These are phyloP conservation scores for Flaveria linearis DNA, from an alignment of 129 eudicot genomes.

Conservation along the genomic window DNA sequence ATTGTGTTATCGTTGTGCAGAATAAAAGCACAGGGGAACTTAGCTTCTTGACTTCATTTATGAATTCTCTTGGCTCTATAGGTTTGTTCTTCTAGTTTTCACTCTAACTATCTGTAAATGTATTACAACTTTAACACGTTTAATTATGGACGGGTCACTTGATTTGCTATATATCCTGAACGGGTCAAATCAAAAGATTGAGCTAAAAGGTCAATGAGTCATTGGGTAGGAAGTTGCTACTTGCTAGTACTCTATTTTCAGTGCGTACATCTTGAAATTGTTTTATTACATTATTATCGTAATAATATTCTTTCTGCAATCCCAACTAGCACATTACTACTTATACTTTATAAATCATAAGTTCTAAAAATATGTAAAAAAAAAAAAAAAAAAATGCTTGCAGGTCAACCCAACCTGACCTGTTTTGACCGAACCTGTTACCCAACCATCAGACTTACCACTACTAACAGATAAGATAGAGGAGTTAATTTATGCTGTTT, in stretches of 20 bases:
- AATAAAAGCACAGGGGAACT: conserved; percentile 96
- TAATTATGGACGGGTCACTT: not conserved
- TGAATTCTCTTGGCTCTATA: conserved; percentile 84
- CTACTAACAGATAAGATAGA: not conserved
- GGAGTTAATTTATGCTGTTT: not conserved
- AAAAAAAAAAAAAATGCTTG: not conserved
- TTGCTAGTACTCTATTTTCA: too few relatives aligned
- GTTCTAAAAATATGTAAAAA: not conserved
- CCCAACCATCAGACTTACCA: not conserved
- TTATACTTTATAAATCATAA: not conserved
- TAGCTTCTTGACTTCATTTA: conserved; percentile 77
- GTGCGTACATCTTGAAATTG: not conserved
- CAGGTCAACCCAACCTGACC: not conserved
- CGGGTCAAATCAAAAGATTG: not conserved
- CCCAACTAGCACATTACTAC: not conserved
- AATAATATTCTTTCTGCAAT: not conserved
- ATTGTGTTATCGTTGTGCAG: conserved; percentile 52
- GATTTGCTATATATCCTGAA: not conserved
- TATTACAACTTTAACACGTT: not conserved
- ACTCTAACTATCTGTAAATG: not conserved
- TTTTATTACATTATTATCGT: not conserved
- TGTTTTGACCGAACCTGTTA: not conserved
- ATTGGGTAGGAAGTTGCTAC: not conserved
- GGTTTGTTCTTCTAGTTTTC: conserved; percentile 48
- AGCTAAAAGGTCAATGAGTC: not conserved